Conservation (phyloP, 2,329 filamentous ascomycete genomes). For the Teratosphaeria destructans region DNA sequence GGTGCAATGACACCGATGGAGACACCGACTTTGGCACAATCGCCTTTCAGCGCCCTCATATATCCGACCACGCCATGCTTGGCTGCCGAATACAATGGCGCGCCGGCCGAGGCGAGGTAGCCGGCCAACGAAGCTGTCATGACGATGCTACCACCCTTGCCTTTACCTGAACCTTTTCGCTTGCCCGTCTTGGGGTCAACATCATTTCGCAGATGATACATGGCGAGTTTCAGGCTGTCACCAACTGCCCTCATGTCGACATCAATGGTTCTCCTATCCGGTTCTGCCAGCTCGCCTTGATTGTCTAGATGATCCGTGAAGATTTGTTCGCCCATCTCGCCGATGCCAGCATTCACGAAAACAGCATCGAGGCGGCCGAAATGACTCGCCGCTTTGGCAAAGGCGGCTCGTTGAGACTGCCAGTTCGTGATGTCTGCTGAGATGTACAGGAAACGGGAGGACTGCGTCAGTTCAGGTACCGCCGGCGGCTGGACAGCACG, state of each 20-base stretch:
- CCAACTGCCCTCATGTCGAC: constrained; percentile 38
- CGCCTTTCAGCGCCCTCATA: constrained; percentile 40
- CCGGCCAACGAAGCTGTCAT: constrained; percentile 41
- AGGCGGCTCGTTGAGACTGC: constrained; percentile 35
- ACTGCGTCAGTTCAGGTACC: constrained; percentile 11
- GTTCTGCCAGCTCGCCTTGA: constrained; percentile 34
- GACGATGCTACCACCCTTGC: constrained; percentile 35
- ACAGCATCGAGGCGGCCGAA: constrained; percentile 38
- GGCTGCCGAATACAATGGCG: constrained; percentile 39
- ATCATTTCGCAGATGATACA: constrained; percentile 35
- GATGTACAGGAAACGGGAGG: constrained; percentile 20
- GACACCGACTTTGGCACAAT: constrained; percentile 36
- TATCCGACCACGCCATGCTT: constrained; percentile 43
- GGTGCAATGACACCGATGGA: constrained; percentile 39
- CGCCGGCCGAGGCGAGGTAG: constrained; percentile 38
- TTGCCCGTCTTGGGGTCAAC: neutral
- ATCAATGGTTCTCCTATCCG: constrained; percentile 35
- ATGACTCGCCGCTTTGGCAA: constrained; percentile 29
- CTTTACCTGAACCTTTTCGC: constrained; percentile 18
- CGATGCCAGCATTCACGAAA: constrained; percentile 41
- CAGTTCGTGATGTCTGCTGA: constrained; percentile 38
- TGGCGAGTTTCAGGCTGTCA: constrained; percentile 38
- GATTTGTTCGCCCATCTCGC: constrained; percentile 40
- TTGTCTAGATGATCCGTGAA: constrained; percentile 36
- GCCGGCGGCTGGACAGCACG: constrained; percentile 9